These are phyloP conservation scores for Prunus mongolica DNA, from an alignment of 306 rosid genomes.

Conservation along the genomic window DNA sequence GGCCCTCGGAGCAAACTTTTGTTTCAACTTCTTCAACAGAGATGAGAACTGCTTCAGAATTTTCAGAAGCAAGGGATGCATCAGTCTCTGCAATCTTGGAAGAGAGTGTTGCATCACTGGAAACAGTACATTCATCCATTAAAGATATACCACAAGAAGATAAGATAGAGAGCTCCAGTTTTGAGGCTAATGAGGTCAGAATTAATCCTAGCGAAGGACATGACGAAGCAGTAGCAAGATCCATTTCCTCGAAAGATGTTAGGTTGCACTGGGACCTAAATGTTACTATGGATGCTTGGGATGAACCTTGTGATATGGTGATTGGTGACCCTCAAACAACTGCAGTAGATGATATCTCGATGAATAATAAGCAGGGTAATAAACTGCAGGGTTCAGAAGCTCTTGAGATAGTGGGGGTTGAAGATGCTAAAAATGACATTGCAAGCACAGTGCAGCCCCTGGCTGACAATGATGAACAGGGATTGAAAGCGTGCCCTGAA, in stretches of 20 bases:
- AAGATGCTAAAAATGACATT: slow-evolving; percentile 5
- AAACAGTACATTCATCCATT: not conserved
- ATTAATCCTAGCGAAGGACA: slow-evolving; percentile 3
- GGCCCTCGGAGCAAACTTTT: not conserved
- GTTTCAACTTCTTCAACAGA: not conserved
- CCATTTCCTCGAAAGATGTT: slow-evolving; percentile 26
- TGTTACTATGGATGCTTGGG: slow-evolving; percentile 40
- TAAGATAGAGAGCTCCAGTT: not conserved
- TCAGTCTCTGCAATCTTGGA: not conserved
- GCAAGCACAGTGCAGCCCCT: slow-evolving; percentile 9
- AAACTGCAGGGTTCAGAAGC: slow-evolving; percentile 5
- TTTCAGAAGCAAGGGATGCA: slow-evolving; percentile 4
- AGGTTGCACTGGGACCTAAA: slow-evolving; percentile 41
- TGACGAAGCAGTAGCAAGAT: not conserved
- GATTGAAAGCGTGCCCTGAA: slow-evolving; percentile 6
- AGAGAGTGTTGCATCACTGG: slow-evolving; percentile 8
- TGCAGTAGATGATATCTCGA: slow-evolving; percentile 4
- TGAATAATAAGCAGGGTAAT: not conserved
- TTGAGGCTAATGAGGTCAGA: slow-evolving; percentile 1
- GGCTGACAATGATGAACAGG: not conserved
- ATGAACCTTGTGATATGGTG: slow-evolving; percentile 17
- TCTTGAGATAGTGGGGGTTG: slow-evolving; percentile 1
- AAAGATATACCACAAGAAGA: slow-evolving; percentile 7
- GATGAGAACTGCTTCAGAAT: not conserved
- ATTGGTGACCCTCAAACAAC: slow-evolving; percentile 11